Conservation (phyloP, 495 filamentous ascomycete genomes). For the Evernia prunastri region DNA sequence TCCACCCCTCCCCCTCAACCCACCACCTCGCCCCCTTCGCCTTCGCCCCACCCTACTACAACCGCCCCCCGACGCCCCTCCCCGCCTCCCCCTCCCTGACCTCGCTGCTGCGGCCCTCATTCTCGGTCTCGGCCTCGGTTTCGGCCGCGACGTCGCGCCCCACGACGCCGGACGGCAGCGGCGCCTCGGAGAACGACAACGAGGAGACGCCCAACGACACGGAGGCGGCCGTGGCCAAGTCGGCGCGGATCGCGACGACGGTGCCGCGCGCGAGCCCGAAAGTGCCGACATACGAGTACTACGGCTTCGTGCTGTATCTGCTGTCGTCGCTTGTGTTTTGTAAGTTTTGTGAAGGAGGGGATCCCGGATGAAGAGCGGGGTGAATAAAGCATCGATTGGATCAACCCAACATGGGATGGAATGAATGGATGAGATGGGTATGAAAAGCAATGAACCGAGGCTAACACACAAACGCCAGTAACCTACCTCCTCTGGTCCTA, state of each 20-base stretch:
- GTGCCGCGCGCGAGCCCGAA: conserved; percentile 84
- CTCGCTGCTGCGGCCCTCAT: conserved; percentile 78
- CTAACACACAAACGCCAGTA: too few species aligned
- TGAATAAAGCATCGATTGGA: too few species aligned
- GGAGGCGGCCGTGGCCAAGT: conserved; percentile 56
- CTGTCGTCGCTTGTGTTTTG: conserved; percentile 69
- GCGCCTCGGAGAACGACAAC: conserved; percentile 83
- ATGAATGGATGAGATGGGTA: too few species aligned
- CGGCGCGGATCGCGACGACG: conserved; percentile 57
- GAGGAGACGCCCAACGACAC: conserved; percentile 55
- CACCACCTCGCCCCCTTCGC: too few species aligned
- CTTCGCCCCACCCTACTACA: conserved; percentile 85
- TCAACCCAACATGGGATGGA: too few species aligned
- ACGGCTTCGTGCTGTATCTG: conserved; percentile 93
- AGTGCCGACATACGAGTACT: conserved; percentile 98
- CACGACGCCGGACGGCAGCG: conserved; percentile 85
- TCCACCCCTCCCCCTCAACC: conserved; percentile 33
- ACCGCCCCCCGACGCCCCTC: conserved; percentile 77
- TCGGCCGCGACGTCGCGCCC: conserved; percentile 71
- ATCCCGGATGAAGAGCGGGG: too few species aligned
- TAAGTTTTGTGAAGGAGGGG: too few species aligned
- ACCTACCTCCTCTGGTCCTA: conserved; percentile 94
- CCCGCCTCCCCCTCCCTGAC: conserved; percentile 92
- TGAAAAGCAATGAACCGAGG: too few species aligned
- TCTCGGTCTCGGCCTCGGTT: conserved; percentile 63